Evolutionary conservation across 495 filamentous ascomycete genomes (phyloP), one percentile per base, ranked within the genome.

Genomic region (Aspergillus asperescens): DNA sequence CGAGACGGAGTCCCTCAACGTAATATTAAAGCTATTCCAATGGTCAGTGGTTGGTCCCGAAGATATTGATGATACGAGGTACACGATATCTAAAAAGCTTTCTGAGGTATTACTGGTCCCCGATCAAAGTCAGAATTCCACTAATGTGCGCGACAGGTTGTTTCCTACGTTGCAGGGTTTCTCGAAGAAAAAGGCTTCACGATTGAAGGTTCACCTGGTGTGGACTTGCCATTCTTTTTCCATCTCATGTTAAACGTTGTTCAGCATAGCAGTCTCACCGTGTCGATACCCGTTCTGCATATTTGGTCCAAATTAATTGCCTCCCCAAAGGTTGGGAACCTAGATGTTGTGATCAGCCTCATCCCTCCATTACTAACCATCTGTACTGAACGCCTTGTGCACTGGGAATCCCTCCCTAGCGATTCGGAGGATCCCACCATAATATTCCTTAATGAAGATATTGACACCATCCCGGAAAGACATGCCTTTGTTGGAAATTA

Each of bases 401-500:
- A 89, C 45, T 98, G 93, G 73, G 92, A 96, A 62, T 80, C 71
- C 57, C 78, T 96, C 19, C 86, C 89, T 0, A 80, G 87, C 46
- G 87, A 94, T 54, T 86, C 83, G 0, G 81, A 89, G 13, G 82
- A 96, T 64, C 80, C 86, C 7, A 88, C 85, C 12, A 77, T 91
- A 24, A 70, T 88, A 29, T 90, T 95, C 52, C 77, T 99, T 6
- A 70, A 88, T 44, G 90, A 96, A 54, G 93, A 99, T 64, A 88
- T 96, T 27, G 94, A 97, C 65, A 96, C 93, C 0, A 76, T 91
- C 25, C 94, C 94, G 1, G 94, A 99, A 65, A 78, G 88, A 20
- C 93, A 99, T 71, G 88, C 91, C 10, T 99, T 99, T 64, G 78
- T 97, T n/a, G 92, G 93, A 1, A 97, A 97, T 60, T 99, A 96